These are phyloP conservation scores for Penicillium digitatum DNA, from an alignment of 2,329 filamentous ascomycete genomes.

Conservation along the genomic window DNA sequence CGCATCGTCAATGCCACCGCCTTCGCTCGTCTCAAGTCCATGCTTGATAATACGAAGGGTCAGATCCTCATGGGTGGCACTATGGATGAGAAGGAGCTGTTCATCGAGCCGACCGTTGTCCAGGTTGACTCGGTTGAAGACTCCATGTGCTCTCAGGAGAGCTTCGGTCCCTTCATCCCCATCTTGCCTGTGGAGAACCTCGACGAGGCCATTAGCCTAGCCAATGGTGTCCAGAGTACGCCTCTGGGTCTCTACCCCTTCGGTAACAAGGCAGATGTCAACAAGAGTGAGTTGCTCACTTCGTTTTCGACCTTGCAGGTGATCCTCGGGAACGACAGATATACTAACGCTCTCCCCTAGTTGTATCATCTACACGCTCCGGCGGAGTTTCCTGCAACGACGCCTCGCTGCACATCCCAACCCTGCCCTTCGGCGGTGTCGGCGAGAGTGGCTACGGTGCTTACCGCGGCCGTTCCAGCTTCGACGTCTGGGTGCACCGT, in stretches of 20 bases:
- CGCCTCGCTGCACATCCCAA: constrained; percentile 68
- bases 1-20: constrained; percentile 77
- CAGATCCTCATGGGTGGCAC: constrained; percentile 83
- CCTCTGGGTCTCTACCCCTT: constrained; percentile 83
- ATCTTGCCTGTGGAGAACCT: constrained; percentile 73
- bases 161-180: constrained; percentile 87
- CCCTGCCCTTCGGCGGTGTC: constrained; percentile 76
- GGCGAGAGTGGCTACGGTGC: constrained; percentile 71
- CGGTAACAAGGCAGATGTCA: constrained; percentile 72
- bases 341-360: constrained; percentile 32
- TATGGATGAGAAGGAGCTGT: constrained; percentile 73
- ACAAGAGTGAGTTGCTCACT: constrained; percentile 55
- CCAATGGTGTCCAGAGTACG: constrained; percentile 75
- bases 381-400: constrained; percentile 59
- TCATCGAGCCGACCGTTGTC: constrained; percentile 92
- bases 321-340: background rate
- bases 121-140: constrained; percentile 71
- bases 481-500: constrained; percentile 61
- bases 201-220: constrained; percentile 79
- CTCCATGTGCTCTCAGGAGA: constrained; percentile 75
- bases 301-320: background rate
- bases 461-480: constrained; percentile 71
- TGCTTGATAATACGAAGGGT: constrained; percentile 80
- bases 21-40: constrained; percentile 78
- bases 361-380: constrained; percentile 61